Evolutionary conservation across 495 filamentous ascomycete species (phyloP).

Genomic region (Talaromyces liani): DNA sequence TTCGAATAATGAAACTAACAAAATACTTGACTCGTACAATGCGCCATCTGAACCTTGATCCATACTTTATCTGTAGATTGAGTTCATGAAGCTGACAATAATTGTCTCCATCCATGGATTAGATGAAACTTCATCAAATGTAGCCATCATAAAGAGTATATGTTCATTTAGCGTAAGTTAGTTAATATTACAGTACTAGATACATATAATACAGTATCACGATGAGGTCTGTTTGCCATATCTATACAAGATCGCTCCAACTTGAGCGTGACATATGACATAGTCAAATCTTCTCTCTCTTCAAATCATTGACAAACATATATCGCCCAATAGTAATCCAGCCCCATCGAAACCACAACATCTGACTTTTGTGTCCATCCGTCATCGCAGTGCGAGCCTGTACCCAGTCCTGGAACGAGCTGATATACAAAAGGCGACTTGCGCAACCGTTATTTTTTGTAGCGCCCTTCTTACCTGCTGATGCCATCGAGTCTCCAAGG

Average conservation of each 20-base stretch:
- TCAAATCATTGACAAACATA: constrained; percentile 91
- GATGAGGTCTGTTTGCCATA: background rate
- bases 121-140: background rate
- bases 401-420: constrained; percentile 49
- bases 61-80: background rate
- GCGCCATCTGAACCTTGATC: background rate
- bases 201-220: background rate
- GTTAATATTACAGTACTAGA: background rate
- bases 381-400: constrained; percentile 81
- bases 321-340: constrained; percentile 90
- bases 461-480: constrained; percentile 10
- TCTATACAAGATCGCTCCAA: background rate
- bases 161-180: background rate
- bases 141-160: background rate
- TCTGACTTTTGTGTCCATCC: constrained; percentile 83
- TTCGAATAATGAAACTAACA: background rate
- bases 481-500: constrained; percentile 26
- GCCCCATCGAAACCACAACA: constrained; percentile 96
- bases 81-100: background rate
- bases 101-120: too few relatives aligned
- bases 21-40: background rate
- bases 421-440: constrained; percentile 60
- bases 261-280: background rate
- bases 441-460: constrained; percentile 26
- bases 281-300: constrained; percentile 46